Conservation (phyloP, 768 basidiomycete genomes). For the Pisolithus tinctorius region DNA sequence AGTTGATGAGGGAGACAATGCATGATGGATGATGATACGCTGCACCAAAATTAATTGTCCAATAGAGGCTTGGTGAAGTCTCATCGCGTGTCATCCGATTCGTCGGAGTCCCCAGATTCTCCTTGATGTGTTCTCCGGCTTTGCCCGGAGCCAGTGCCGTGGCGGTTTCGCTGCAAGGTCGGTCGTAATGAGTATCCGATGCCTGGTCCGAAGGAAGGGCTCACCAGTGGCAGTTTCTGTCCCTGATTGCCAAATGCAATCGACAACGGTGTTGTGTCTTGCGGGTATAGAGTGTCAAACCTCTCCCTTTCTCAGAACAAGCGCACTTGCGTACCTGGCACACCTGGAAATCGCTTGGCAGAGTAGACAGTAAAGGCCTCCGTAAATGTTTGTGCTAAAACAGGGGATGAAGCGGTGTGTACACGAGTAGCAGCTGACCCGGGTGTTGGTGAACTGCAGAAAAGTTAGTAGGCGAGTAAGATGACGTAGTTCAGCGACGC, state of each 20-base stretch:
- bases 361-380: constrained; percentile 83
- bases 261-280: constrained; percentile 85
- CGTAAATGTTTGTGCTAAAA: constrained; percentile 80
- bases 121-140: constrained; percentile 51
- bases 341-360: constrained; percentile 92
- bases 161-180: constrained; percentile 63
- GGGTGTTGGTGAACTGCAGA: constrained; percentile 60
- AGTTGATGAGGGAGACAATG: constrained; percentile 15
- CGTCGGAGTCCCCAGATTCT: constrained; percentile 58
- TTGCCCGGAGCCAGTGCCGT: constrained; percentile 55
- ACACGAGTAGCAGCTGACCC: constrained; percentile 59
- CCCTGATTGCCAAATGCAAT: constrained; percentile 88
- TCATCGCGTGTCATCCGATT: constrained; percentile 50
- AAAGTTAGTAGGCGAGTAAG: constrained; percentile 16
- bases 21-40: constrained; percentile 16
- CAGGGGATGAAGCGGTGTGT: constrained; percentile 62
- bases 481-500: constrained; percentile 10
- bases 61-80: constrained; percentile 7
- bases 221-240: constrained; percentile 80
- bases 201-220: constrained; percentile 11
- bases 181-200: constrained; percentile 17
- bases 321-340: constrained; percentile 56
- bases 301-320: constrained; percentile 7
- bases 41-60: constrained; percentile 6
- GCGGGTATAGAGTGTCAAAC: constrained; percentile 16